phyloP scores from a whole-genome alignment of 2,329 filamentous ascomycete species.

The Colletotrichum abscissum region DNA sequence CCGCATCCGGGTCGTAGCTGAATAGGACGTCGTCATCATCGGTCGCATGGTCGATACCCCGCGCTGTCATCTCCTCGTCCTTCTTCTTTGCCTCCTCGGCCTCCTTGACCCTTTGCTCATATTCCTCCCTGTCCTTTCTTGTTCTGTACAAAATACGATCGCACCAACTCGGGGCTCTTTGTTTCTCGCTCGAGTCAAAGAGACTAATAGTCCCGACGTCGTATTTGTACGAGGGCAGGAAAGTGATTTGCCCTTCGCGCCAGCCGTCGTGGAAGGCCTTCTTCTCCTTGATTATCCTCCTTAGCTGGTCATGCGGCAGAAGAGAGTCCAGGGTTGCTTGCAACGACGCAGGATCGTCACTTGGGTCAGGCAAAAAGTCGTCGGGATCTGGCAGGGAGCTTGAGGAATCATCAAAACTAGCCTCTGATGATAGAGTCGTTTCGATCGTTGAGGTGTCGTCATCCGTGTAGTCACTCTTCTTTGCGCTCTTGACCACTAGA shows the following conservation, averaged over 20 bases:
- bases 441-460: constrained; percentile 54
- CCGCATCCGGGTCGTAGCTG: constrained; percentile 87
- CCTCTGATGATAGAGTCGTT: constrained; percentile 40
- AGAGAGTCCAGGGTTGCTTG: constrained; percentile 90
- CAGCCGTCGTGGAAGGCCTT: constrained; percentile 92
- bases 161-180: constrained; percentile 93
- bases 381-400: constrained; percentile 69
- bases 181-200: constrained; percentile 97
- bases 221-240: constrained; percentile 97
- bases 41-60: constrained; percentile 77
- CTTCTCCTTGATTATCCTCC: constrained; percentile 76
- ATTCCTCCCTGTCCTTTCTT: constrained; percentile 73
- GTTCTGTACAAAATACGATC: constrained; percentile 92
- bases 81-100: constrained; percentile 74
- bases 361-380: constrained; percentile 74
- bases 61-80: constrained; percentile 87
- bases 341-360: constrained; percentile 84
- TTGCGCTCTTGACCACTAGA: constrained; percentile 41
- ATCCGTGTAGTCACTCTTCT: constrained; percentile 52
- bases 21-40: constrained; percentile 89
- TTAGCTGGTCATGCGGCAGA: constrained; percentile 89
- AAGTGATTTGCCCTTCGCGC: constrained; percentile 88
- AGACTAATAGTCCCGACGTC: constrained; percentile 92
- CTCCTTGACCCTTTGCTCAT: constrained; percentile 72
- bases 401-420: constrained; percentile 52